phyloP scores from a whole-genome alignment of 108 stramenopile genomes.

The Cyclostephanos tholiformis region DNA sequence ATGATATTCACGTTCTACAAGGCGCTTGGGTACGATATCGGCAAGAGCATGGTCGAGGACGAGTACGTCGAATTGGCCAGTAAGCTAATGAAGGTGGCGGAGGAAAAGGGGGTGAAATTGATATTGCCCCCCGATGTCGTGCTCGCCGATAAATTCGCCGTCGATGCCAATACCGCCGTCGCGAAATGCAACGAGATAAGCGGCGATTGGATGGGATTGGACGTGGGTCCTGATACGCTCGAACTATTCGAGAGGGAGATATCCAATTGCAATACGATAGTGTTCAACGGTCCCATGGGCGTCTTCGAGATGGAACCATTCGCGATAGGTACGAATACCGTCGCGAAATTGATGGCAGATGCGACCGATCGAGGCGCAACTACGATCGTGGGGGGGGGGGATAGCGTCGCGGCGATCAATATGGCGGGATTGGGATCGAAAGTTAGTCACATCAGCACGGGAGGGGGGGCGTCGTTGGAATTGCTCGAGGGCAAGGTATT shows the following conservation, averaged over 20 bases:
- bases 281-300: constrained; percentile 97
- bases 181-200: constrained; percentile 84
- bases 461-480: constrained; percentile 97
- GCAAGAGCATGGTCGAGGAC: constrained; percentile 89
- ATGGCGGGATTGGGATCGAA: constrained; percentile 89
- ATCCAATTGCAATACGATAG: constrained; percentile 83
- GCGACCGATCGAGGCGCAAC: constrained; percentile 91
- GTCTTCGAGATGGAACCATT: constrained; percentile 97
- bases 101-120: constrained; percentile 94
- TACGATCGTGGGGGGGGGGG: constrained; percentile 97
- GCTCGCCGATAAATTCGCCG: constrained; percentile 90
- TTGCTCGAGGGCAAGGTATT: constrained; percentile 97
- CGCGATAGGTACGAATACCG: constrained; percentile 85
- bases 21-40: constrained; percentile 92
- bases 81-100: constrained; percentile 91
- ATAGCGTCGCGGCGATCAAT: constrained; percentile 96
- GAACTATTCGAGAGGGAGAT: constrained; percentile 83
- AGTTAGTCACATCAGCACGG: constrained; percentile 94
- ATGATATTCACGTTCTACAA: constrained; percentile 99
- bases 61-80: constrained; percentile 90
- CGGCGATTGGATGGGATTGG: constrained; percentile 98
- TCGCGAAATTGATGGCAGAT: constrained; percentile 90
- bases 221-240: constrained; percentile 94
- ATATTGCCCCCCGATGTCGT: constrained; percentile 94
- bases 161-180: constrained; percentile 82